Percentiles rank a stretch among this genome's conserved stretches.
These are phyloP conservation scores for Lentinus brumalis DNA, from an alignment of 768 basidiomycete genomes.

Conservation along the genomic window DNA sequence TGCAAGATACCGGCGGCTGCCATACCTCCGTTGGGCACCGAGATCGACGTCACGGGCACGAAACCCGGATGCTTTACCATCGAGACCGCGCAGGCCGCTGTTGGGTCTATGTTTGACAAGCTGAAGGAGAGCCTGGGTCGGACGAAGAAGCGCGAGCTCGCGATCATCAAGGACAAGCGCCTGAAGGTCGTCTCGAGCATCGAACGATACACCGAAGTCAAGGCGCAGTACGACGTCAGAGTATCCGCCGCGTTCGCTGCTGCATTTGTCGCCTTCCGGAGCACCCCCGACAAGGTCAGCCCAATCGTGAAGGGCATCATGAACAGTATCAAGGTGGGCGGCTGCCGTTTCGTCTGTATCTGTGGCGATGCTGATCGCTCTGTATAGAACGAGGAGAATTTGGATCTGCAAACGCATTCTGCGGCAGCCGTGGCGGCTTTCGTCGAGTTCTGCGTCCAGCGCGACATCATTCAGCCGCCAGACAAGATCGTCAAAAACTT, in stretches of 20 bases:
- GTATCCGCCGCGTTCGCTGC: slow-evolving; percentile 90
- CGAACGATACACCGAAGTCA: slow-evolving; percentile 78
- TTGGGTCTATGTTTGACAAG: slow-evolving; percentile 68
- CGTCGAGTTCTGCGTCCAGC: slow-evolving; percentile 78
- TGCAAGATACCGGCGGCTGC: slow-evolving; percentile 82
- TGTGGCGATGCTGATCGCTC: background rate
- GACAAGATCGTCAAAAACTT: slow-evolving; percentile 98
- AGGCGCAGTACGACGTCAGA: slow-evolving; percentile 83
- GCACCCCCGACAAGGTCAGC: slow-evolving; percentile 90
- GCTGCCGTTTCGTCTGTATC: too few species aligned
- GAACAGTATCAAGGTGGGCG: slow-evolving; percentile 90
- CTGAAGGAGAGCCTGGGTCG: slow-evolving; percentile 76
- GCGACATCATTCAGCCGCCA: slow-evolving; percentile 77
- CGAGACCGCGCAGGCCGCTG: slow-evolving; percentile 69
- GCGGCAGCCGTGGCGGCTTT: slow-evolving; percentile 87
- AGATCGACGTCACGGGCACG: slow-evolving; percentile 73
- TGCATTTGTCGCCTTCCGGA: slow-evolving; percentile 84
- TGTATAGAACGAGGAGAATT: slow-evolving; percentile 79
- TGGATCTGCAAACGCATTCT: slow-evolving; percentile 85
- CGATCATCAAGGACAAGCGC: slow-evolving; percentile 75
- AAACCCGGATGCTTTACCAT: slow-evolving; percentile 75
- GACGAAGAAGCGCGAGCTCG: slow-evolving; percentile 78
- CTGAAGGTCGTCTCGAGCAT: slow-evolving; percentile 67
- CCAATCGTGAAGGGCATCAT: slow-evolving; percentile 96
- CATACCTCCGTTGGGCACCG: slow-evolving; percentile 76